Percentiles rank a stretch among this genome's conserved stretches.
phyloP scores from a whole-genome alignment of 129 eudicot species.

The Helianthus tuberosus region DNA sequence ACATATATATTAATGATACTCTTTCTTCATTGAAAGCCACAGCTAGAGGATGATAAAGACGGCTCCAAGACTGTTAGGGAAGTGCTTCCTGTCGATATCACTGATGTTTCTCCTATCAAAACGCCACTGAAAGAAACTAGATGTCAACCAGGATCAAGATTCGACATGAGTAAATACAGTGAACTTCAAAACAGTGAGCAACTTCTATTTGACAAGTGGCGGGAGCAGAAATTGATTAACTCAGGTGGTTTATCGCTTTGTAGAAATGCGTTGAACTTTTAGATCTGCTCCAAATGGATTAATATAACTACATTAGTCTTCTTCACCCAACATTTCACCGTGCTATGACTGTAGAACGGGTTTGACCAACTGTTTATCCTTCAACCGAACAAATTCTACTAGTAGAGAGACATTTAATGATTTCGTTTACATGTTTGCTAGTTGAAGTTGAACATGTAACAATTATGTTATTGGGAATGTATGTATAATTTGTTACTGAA shows the following conservation, averaged over 20 bases:
- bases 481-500: too few species aligned
- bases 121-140: slow-evolving; percentile 23
- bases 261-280: slow-evolving; percentile 6
- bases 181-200: slow-evolving; percentile 41
- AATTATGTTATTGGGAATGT: too few species aligned
- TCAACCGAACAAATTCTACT: too few species aligned
- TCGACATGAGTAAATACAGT: slow-evolving; percentile 47
- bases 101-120: slow-evolving; percentile 13
- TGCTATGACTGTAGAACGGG: too few species aligned
- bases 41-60: slow-evolving; percentile 54
- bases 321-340: too few species aligned
- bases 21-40: slow-evolving; percentile 1
- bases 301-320: too few species aligned
- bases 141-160: slow-evolving; percentile 21
- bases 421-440: too few species aligned
- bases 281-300: not conserved
- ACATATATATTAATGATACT: not conserved
- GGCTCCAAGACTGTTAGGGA: slow-evolving; percentile 46
- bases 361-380: too few species aligned
- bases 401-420: too few species aligned
- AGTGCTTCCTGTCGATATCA: slow-evolving; percentile 31
- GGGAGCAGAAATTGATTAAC: slow-evolving; percentile 36
- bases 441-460: too few species aligned
- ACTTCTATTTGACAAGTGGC: slow-evolving; percentile 53
- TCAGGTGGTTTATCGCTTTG: slow-evolving; percentile 64